These are phyloP conservation scores for Wickerhamomyces subpelliculosus DNA, from an alignment of 805 yeast genomes.

Conservation along the genomic window DNA sequence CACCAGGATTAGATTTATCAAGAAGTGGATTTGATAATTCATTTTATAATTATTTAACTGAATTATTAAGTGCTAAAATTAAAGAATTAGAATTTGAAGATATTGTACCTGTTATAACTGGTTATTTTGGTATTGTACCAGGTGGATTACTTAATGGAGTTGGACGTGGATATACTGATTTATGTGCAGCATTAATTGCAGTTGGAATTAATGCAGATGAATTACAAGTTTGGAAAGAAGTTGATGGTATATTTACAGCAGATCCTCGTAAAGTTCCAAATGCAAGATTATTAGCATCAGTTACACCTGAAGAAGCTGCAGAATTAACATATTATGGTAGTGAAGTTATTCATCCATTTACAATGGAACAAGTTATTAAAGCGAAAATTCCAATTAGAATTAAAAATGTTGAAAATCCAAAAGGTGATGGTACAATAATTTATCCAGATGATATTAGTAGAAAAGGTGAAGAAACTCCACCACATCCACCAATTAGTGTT, in stretches of 20 bases:
- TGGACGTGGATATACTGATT: slow-evolving; percentile 96
- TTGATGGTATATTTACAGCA: slow-evolving; percentile 97
- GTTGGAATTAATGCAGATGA: slow-evolving; percentile 92
- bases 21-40: slow-evolving; percentile 55
- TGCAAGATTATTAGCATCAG: slow-evolving; percentile 78
- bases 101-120: slow-evolving; percentile 85
- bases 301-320: slow-evolving; percentile 98
- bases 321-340: slow-evolving; percentile 97
- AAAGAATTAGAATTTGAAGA: slow-evolving; percentile 30
- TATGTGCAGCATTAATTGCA: slow-evolving; percentile 94
- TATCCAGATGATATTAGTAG: slow-evolving; percentile 86
- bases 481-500: slow-evolving; percentile 85
- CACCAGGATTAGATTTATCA: slow-evolving; percentile 48
- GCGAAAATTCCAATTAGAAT: slow-evolving; percentile 96
- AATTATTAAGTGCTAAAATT: slow-evolving; percentile 44
- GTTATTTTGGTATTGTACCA: slow-evolving; percentile 93
- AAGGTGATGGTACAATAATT: slow-evolving; percentile 88
- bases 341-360: slow-evolving; percentile 97
- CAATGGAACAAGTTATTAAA: slow-evolving; percentile 97
- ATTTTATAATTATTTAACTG: slow-evolving; percentile 53
- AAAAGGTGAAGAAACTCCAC: slow-evolving; percentile 86
- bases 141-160: slow-evolving; percentile 90
- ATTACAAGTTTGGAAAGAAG: slow-evolving; percentile 97
- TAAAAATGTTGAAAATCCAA: slow-evolving; percentile 90
- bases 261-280: slow-evolving; percentile 93